phyloP scores from a whole-genome alignment of 2,329 filamentous ascomycete genomes.

The Penicillium sp. region DNA sequence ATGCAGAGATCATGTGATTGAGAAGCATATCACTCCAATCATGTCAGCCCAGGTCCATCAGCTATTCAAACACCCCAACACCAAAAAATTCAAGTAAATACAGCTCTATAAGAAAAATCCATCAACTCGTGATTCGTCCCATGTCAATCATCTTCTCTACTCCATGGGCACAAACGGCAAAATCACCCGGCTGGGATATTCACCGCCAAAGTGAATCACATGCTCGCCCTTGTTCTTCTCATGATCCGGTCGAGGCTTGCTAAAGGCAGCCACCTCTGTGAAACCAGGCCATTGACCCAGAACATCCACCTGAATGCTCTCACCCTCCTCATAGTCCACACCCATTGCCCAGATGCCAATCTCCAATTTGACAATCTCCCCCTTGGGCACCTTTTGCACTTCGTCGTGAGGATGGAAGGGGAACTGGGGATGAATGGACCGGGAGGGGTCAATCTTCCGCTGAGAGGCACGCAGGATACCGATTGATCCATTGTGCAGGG shows the following conservation, averaged over 20 bases:
- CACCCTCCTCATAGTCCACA: conserved; percentile 41
- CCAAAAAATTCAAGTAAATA: no score
- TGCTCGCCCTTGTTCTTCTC: conserved; percentile 40
- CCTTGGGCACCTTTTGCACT: conserved; percentile 36
- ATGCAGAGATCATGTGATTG: no score
- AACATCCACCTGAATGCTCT: conserved; percentile 23
- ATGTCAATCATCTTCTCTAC: not conserved
- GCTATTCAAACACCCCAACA: no score
- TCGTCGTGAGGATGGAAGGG: conserved; percentile 37
- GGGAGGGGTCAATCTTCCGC: conserved; percentile 30
- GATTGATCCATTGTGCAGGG: conserved; percentile 38
- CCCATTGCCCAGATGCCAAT: conserved; percentile 47
- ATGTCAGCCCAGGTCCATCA: no score
- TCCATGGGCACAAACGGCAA: conserved; percentile 29
- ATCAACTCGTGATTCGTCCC: no score
- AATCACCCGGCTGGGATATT: conserved; percentile 36
- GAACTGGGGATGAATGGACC: conserved; percentile 27
- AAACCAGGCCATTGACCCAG: conserved; percentile 33
- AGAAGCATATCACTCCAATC: no score
- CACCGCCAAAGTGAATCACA: conserved; percentile 34
- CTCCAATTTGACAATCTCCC: conserved; percentile 41
- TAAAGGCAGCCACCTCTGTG: conserved; percentile 38
- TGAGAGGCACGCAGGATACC: conserved; percentile 44
- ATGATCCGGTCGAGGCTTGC: conserved; percentile 34
- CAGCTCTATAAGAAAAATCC: no score